Evolutionary conservation across 768 basidiomycete species (phyloP).

Genomic region (Agaricus sinodeliciosus): DNA sequence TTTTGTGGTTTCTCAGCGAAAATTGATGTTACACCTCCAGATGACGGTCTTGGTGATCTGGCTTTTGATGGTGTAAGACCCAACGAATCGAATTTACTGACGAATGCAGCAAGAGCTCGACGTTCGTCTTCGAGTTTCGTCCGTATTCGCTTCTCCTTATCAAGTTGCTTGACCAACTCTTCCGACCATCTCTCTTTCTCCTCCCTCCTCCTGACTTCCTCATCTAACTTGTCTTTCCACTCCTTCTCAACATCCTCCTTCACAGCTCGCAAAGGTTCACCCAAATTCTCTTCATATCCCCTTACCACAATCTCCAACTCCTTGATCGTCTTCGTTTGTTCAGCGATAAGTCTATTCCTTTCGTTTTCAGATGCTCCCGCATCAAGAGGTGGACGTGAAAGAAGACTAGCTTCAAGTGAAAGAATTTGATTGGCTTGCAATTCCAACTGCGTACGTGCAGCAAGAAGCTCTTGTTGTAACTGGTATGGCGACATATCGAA

Average conservation of each 20-base stretch:
- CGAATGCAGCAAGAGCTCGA: conserved; percentile 71
- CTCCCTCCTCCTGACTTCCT: conserved; percentile 51
- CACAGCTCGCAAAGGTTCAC: conserved; percentile 58
- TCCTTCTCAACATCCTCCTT: conserved; percentile 72
- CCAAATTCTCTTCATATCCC: conserved; percentile 70
- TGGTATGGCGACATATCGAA: conserved; percentile 88
- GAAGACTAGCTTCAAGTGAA: conserved; percentile 72
- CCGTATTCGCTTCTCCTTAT: conserved; percentile 71
- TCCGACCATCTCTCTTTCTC: conserved; percentile 70
- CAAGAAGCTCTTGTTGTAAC: conserved; percentile 84
- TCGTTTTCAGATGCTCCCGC: conserved; percentile 60
- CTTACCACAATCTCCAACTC: conserved; percentile 69
- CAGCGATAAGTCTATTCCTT: conserved; percentile 68
- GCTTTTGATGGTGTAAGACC: conserved; percentile 40
- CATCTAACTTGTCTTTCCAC: conserved; percentile 55
- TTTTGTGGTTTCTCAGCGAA: conserved; percentile 39
- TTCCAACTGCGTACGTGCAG: conserved; percentile 70
- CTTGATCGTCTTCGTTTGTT: conserved; percentile 68
- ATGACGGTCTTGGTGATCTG: conserved; percentile 41
- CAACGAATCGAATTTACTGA: conserved; percentile 74
- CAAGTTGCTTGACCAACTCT: conserved; percentile 68
- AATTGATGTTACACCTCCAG: conserved; percentile 43
- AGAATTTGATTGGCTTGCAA: conserved; percentile 80
- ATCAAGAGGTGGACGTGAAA: conserved; percentile 61
- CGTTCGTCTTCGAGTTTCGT: conserved; percentile 71